phyloP scores from a whole-genome alignment of 192 early-diverging fungal genomes.

The Mycoemilia scoparia region DNA sequence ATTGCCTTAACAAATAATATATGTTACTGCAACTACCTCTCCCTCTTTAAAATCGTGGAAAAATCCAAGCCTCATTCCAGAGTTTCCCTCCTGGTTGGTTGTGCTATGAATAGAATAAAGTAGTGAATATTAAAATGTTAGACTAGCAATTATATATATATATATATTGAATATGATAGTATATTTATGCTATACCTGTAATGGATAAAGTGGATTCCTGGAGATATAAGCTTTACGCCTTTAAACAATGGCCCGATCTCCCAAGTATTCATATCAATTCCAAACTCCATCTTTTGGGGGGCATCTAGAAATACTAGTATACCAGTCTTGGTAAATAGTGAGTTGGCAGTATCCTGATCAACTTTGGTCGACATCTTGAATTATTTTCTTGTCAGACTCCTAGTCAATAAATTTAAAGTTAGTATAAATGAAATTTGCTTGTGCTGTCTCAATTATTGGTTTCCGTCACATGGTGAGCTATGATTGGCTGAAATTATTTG shows the following conservation, averaged over 20 bases:
- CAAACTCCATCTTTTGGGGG: conserved; percentile 65
- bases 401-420: too few relatives aligned
- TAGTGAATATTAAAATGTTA: neutral
- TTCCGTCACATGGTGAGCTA: too few relatives aligned
- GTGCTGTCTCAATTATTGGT: too few relatives aligned
- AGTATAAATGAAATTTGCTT: too few relatives aligned
- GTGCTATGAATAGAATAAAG: neutral
- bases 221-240: conserved; percentile 84
- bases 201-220: conserved; percentile 84
- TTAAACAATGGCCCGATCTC: conserved; percentile 75
- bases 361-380: conserved; percentile 17
- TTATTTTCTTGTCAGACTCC: neutral
- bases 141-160: neutral
- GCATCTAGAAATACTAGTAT: conserved; percentile 67
- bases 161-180: too few relatives aligned
- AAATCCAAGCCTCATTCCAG: conserved; percentile 51
- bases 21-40: conserved; percentile 31
- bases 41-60: conserved; percentile 45
- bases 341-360: conserved; percentile 67
- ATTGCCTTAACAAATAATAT: neutral
- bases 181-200: conserved; percentile 39
- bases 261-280: conserved; percentile 83
- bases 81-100: too few relatives aligned
- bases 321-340: conserved; percentile 57
- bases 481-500: too few relatives aligned